phyloP scores from a whole-genome alignment of 2,329 filamentous ascomycete genomes.

The Ceratocystis lukuohia region DNA sequence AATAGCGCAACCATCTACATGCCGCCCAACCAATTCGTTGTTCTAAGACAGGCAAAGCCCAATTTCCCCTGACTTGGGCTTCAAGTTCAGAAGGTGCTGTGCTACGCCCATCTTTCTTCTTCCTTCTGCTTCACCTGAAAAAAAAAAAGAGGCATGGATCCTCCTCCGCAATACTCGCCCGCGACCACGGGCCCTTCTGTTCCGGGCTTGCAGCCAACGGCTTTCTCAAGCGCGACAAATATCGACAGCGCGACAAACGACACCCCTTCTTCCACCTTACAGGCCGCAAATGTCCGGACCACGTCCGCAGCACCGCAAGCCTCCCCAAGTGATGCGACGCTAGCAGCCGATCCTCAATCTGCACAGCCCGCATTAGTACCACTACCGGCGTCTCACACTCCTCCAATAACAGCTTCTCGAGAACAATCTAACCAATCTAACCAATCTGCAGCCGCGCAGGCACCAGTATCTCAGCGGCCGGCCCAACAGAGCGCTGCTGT shows the following conservation, averaged over 20 bases:
- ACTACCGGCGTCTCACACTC: neutral
- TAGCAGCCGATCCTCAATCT: neutral
- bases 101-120: neutral
- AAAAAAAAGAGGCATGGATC: slow-evolving; percentile 6
- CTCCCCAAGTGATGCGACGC: neutral
- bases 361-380: neutral
- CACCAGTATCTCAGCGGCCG: neutral
- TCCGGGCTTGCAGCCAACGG: neutral
- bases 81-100: neutral
- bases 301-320: neutral
- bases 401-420: neutral
- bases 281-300: neutral
- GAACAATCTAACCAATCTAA: neutral
- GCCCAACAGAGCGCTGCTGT: neutral
- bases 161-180: slow-evolving; percentile 16
- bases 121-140: neutral
- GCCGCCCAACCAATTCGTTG: neutral
- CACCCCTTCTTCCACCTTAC: neutral
- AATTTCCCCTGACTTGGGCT: neutral
- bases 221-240: neutral
- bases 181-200: slow-evolving; percentile 1
- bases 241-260: neutral
- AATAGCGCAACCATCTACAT: neutral
- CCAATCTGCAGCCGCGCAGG: neutral
- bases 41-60: neutral